Percentiles rank a stretch among this genome's conserved stretches.
phyloP scores from a whole-genome alignment of 768 basidiomycete species.

The Fomitopsis pulvina region DNA sequence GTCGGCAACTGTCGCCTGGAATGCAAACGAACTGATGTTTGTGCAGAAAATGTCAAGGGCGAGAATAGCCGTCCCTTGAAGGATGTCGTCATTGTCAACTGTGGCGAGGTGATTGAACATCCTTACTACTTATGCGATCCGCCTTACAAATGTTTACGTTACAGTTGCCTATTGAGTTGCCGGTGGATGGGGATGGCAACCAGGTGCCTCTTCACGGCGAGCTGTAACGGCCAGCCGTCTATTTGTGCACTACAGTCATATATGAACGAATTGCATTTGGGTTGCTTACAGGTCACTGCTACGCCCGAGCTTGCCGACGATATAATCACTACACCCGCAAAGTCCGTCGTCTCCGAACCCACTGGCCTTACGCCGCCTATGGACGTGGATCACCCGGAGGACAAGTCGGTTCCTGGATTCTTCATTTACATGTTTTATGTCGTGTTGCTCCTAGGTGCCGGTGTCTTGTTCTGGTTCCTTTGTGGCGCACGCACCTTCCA shows the following conservation, averaged over 20 bases:
- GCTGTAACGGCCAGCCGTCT: constrained; percentile 51
- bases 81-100: constrained; percentile 75
- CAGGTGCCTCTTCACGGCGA: constrained; percentile 94
- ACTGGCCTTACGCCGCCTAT: constrained; percentile 2
- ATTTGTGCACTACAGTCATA: constrained; percentile 18
- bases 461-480: constrained; percentile 41
- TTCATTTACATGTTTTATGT: constrained; percentile 18
- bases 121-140: background rate
- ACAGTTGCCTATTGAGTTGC: constrained; percentile 49
- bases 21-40: background rate
- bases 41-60: constrained; percentile 70
- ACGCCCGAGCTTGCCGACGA: background rate
- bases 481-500: constrained; percentile 44
- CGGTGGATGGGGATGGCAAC: constrained; percentile 59
- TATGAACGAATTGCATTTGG: constrained; percentile 22
- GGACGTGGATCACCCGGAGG: background rate
- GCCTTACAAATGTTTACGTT: background rate
- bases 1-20: background rate
- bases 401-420: constrained; percentile 17
- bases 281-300: constrained; percentile 10
- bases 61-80: constrained; percentile 64
- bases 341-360: constrained; percentile 4
- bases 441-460: constrained; percentile 36
- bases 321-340: background rate
- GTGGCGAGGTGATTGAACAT: constrained; percentile 70